These are phyloP conservation scores for Phlyctochytrium arcticum DNA, from an alignment of 192 early-diverging fungal species.

Conservation along the genomic window DNA sequence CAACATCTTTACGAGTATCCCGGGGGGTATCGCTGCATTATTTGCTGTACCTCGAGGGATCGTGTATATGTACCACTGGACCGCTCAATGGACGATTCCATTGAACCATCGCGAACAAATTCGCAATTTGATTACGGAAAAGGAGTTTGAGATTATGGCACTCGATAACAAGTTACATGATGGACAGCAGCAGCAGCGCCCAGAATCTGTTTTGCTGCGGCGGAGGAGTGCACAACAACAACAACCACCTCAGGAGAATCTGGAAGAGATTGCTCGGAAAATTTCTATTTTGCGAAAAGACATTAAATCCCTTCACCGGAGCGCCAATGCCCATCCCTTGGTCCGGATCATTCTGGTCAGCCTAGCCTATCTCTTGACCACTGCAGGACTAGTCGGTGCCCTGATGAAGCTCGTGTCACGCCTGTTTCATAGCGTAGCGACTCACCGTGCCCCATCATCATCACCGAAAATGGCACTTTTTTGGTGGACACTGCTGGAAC, in stretches of 20 bases:
- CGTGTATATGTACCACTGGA: neutral
- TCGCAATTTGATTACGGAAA: conserved; percentile 6
- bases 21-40: conserved; percentile 2
- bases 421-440: neutral
- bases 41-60: conserved; percentile 14
- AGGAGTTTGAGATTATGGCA: conserved; percentile 23
- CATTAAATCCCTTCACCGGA: conserved; percentile 35
- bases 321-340: neutral
- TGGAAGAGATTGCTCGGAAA: conserved; percentile 29
- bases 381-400: conserved; percentile 2
- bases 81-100: neutral
- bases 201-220: neutral
- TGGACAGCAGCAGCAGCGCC: neutral
- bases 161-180: conserved; percentile 20
- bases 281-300: conserved; percentile 49
- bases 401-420: conserved; percentile 10
- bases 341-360: neutral
- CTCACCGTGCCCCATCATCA: neutral
- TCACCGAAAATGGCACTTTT: no score
- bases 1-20: conserved; percentile 22
- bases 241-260: neutral
- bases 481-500: conserved; percentile 12
- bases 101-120: conserved; percentile 7
- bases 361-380: neutral
- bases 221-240: no score